Evolutionary conservation across 208 protist genomes (phyloP).

Genomic region (Acanthamoeba triangularis): DNA sequence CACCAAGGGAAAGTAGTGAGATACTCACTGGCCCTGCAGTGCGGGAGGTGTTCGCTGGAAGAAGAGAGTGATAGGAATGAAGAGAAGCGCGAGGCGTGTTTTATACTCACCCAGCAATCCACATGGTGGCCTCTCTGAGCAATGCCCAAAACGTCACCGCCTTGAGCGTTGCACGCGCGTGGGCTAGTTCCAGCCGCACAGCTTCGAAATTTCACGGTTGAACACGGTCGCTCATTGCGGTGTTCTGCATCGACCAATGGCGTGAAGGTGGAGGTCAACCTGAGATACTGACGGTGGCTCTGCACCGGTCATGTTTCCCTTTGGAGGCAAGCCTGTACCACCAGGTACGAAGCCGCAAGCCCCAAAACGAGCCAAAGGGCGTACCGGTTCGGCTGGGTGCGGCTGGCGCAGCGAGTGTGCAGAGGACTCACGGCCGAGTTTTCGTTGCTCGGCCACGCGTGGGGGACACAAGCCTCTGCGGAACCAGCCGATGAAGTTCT

Average conservation of each 20-base stretch:
- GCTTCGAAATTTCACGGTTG: background rate
- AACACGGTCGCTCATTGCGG: background rate
- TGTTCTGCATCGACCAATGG: no score
- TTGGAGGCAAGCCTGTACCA: no score
- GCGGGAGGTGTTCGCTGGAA: background rate
- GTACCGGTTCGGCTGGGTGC: background rate
- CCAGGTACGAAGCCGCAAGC: background rate
- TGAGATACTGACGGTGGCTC: background rate
- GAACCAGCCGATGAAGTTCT: background rate
- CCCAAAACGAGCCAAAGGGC: background rate
- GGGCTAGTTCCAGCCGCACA: background rate
- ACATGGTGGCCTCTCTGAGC: no score
- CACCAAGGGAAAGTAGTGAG: background rate
- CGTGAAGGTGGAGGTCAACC: no score
- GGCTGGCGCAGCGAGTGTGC: no score
- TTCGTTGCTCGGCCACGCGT: background rate
- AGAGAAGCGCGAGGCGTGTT: background rate
- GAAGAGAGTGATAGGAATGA: conserved; percentile 1
- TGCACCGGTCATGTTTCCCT: background rate
- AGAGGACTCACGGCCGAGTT: background rate
- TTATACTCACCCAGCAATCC: background rate
- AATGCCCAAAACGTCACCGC: no score
- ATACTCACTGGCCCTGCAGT: no score
- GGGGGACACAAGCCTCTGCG: background rate
- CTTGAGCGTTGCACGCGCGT: no score